Base-by-base conservation (phyloP, 352 stramenopile genomes). In the Pythium phragmiticola region DNA sequence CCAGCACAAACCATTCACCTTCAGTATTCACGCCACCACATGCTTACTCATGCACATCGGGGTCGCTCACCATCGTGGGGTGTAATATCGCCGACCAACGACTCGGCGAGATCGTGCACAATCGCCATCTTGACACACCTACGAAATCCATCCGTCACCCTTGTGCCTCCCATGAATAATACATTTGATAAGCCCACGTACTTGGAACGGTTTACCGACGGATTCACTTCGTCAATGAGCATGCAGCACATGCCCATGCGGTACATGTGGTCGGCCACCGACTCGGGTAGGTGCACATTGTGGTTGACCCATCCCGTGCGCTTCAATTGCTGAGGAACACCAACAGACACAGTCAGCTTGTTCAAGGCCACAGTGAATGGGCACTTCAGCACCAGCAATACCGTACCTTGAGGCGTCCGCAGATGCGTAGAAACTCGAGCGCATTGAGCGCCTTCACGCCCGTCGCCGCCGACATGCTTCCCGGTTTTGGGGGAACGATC, bases 221-320 rank as follows among this genome's bases (percentile, higher is more conserved):
- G 66, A 53, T 91, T 87, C 36, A 71, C 74, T 30, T 90, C 84
- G 23, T 96, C 84, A 41, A 97, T 73, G 37, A 97, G 73, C 83
- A 97, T 89, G 54, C 84, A 94, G 70, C 88, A 94, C 84, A 96
- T 95, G 8, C 87, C 72, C 80, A 98, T 96, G 63, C 93, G 87
- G 68, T 96, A 98, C 75, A 95, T 97, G 77, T 98, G 93, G 70
- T 98, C 93, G 26, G 93, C 89, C 21, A 98, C 90, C 7, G 88
- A 97, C 74, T 98, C 93, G 12, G 92, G 88, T 23, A 89, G 65
- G 19, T 82, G 65, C 46, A 97, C 90, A 4, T 94, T 87, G 69
- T 92, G 89, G 63, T 93, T 92, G n/a, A 98, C 79, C 93, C 93
- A 98, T 74, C 91, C 93, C 46, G 90, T 97, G 66, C 90, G 86